Base-by-base conservation (phyloP, 768 basidiomycete genomes). In the Lyophyllum atratum region DNA sequence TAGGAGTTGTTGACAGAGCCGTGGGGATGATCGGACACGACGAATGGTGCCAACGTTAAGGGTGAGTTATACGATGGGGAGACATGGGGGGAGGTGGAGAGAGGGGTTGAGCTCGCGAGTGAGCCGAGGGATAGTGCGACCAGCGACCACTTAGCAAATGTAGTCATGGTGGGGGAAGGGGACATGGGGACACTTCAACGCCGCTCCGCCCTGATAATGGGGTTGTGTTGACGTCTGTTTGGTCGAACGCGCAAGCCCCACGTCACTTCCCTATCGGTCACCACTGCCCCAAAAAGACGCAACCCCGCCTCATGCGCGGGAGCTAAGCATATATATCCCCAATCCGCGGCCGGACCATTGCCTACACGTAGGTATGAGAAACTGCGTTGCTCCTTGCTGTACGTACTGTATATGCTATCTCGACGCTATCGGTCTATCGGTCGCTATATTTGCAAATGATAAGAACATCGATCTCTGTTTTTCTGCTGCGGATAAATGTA, bases 1-100 rank as follows among this genome's bases (percentile, higher is more conserved):
- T 98, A 98, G n/a, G 92, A 91, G 79, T 95, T 89, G 76, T 90
- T 87, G 70, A 95, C 76, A 55, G 83, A 77, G 50, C 87, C 85
- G 72, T 90, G 85, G 52, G 85, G 82, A 66, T 89, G 86, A 59
- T 84, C 74, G 37, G 74, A 75, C 34, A 76, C 80, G 53, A 81
- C 60, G 49, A 92, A 73, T 28, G 90, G 89, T 9, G 90, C 90
- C 47, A 85, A 70, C 15, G 76, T 62, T 39, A 89, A 67, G 43
- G 81, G 75, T 22, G 80, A 72, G 45, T 78, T 77, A 39, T 67
- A 61, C 15, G 72, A 66, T 24, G 66, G 61, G 39, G 70, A 45
- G 46, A 65, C 62, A 56, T 70, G 66, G 28, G 74, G 67, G 58
- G 63, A 70, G n/a, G 81, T 84, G 52, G 81, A 81, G 52, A 83